A percentile compares a stretch with the other conserved stretches of the same genome.
These are phyloP conservation scores for Coprinopsis sp. DNA, from an alignment of 768 basidiomycete species.

Conservation along the genomic window DNA sequence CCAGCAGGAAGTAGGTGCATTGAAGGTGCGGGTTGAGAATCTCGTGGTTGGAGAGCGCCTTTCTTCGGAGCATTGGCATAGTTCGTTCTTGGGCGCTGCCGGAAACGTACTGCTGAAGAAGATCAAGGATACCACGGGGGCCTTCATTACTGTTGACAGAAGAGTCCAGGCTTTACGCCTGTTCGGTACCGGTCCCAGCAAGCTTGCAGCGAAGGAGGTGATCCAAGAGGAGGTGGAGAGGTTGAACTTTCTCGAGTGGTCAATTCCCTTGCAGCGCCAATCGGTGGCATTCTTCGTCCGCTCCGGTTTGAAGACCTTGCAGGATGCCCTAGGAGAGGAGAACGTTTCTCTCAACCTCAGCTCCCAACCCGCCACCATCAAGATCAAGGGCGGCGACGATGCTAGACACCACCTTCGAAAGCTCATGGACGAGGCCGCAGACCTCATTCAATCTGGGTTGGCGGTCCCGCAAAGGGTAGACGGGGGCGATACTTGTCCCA, in stretches of 20 bases:
- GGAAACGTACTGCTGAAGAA: slow-evolving; percentile 17
- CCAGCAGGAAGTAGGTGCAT: slow-evolving; percentile 47
- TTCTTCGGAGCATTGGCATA: slow-evolving; percentile 44
- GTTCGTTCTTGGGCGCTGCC: slow-evolving; percentile 37
- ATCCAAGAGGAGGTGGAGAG: slow-evolving; percentile 46
- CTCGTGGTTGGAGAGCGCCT: slow-evolving; percentile 48
- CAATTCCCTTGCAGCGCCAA: slow-evolving; percentile 31
- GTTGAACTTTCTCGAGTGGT: slow-evolving; percentile 39
- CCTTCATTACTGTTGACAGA: slow-evolving; percentile 43
- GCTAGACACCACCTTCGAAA: slow-evolving; percentile 44
- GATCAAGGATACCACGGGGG: slow-evolving; percentile 31
- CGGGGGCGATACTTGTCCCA: slow-evolving; percentile 45
- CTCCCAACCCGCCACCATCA: slow-evolving; percentile 35
- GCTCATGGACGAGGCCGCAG: slow-evolving; percentile 32
- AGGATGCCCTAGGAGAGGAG: slow-evolving; percentile 51
- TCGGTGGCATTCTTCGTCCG: slow-evolving; percentile 48
- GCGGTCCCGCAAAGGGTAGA: not conserved
- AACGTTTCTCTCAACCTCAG: slow-evolving; percentile 44
- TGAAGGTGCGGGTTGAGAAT: slow-evolving; percentile 59
- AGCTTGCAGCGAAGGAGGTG: slow-evolving; percentile 39
- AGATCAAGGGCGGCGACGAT: slow-evolving; percentile 53
- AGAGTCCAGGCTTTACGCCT: slow-evolving; percentile 40
- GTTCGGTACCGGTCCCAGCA: slow-evolving; percentile 37
- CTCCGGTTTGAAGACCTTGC: slow-evolving; percentile 46
- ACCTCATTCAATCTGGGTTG: not conserved